Evolutionary conservation across 768 basidiomycete genomes (phyloP), one percentile per base, ranked within the genome.

Genomic region (Calocybe indica): DNA sequence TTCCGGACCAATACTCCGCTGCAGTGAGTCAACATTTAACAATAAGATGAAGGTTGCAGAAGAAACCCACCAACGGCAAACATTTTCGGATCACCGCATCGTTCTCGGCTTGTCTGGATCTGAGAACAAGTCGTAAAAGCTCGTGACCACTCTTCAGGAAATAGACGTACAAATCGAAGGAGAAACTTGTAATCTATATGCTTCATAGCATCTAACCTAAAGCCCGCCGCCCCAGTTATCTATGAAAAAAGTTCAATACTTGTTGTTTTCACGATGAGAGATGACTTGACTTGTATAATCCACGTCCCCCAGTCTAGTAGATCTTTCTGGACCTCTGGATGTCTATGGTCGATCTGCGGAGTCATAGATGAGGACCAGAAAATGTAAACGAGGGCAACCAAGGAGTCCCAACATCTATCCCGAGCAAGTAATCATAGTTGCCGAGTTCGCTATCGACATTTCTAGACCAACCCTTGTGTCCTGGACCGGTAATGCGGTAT

Each of bases 121-220:
- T 86, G 52, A 13, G 30, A 29, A 36, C 11, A 37, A 29, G 38
- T 37, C 5, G 40, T 36, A 46, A 37, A 14, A 35, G 32, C 34
- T 28, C 22, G 15, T 52, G 12, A 48, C 30, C 48, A 44, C 10
- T 22, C 11, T 8, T 22, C 47, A 10, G 35, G 31, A 32, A 29
- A 29, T 38, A 13, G 12, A 62, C 77, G 61, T 53, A 89, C 90
- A 67, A 88, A 91, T 33, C 76, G 70, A 2, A 78, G 58, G n/a
- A 87, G 64, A 55, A 90, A 91, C 15, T 68, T 66, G 48, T 75
- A 69, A 62, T 92, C 88, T 43, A 88, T 83, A 54, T 96, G 93
- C 62, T 95, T 96, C 54, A 93, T 87, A 12, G 92, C 93, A 59
- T 95, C 93, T 29, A 95, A 73, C 42, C 92, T 77, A 62, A 93